These are phyloP conservation scores for Bryoerythrophyllum caledonicum DNA, from an alignment of 225 moss, liverwort and hornwort species.

Conservation along the genomic window DNA sequence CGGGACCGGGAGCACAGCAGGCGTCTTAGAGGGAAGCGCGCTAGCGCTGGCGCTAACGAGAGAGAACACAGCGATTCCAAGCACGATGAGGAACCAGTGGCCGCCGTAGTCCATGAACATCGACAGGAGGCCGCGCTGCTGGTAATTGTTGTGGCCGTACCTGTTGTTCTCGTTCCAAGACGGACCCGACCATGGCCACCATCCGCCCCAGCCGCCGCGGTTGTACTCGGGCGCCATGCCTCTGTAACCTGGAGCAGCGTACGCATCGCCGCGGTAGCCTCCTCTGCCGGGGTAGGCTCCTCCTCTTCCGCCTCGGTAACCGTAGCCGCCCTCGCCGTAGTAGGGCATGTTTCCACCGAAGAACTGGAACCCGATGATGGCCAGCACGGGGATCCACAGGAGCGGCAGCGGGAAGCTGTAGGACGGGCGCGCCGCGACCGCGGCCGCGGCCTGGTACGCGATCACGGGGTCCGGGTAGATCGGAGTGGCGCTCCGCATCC, in stretches of 20 bases:
- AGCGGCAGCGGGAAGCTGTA: slow-evolving; percentile 46
- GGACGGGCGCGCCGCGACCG: slow-evolving; percentile 31
- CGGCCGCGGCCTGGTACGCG: slow-evolving; percentile 47
- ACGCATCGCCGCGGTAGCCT: slow-evolving; percentile 24
- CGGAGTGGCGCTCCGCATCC: slow-evolving; percentile 26
- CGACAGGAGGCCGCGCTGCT: slow-evolving; percentile 47
- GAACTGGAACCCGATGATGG: slow-evolving; percentile 47
- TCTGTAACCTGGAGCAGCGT: slow-evolving; percentile 40
- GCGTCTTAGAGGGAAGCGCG: slow-evolving; percentile 18
- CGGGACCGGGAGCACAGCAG: slow-evolving; percentile 36
- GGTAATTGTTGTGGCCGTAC: slow-evolving; percentile 40
- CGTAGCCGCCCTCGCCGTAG: slow-evolving; percentile 35
- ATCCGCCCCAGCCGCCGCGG: slow-evolving; percentile 52
- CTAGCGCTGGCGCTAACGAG: slow-evolving; percentile 44
- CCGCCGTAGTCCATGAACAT: slow-evolving; percentile 62
- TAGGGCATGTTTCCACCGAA: slow-evolving; percentile 40
- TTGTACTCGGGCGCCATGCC: slow-evolving; percentile 20
- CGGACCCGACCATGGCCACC: slow-evolving; percentile 53
- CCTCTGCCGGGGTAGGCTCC: slow-evolving; percentile 23
- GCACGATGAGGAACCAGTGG: slow-evolving; percentile 61
- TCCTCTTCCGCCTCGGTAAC: slow-evolving; percentile 26
- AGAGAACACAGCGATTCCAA: slow-evolving; percentile 51
- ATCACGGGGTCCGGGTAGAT: slow-evolving; percentile 36
- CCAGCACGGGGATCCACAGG: slow-evolving; percentile 56
- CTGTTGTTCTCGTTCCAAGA: slow-evolving; percentile 45